phyloP scores from a whole-genome alignment of 345 rosid species.

The Salix purpurea region DNA sequence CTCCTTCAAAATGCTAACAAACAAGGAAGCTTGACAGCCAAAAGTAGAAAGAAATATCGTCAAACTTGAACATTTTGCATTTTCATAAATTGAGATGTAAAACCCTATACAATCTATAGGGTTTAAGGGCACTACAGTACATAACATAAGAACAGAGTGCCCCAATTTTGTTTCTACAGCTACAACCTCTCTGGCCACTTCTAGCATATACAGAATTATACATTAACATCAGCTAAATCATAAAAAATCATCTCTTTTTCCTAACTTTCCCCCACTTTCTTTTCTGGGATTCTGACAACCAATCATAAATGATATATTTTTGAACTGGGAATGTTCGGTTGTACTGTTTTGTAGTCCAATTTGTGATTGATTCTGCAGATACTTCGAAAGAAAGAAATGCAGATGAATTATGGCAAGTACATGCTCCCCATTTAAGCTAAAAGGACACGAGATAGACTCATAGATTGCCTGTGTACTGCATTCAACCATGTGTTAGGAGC shows the following conservation, averaged over 20 bases:
- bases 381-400: background rate
- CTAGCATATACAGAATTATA: conserved; percentile 22
- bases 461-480: background rate
- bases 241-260: background rate
- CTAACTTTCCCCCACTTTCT: background rate
- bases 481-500: conserved; percentile 13
- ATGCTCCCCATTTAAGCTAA: background rate
- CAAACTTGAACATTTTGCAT: background rate
- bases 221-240: background rate
- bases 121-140: background rate
- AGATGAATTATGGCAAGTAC: background rate
- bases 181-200: background rate
- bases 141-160: background rate
- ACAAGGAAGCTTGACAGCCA: background rate
- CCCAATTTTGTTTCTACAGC: background rate
- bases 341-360: background rate
- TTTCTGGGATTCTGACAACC: background rate
- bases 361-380: too few relatives aligned
- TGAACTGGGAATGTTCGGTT: background rate
- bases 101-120: conserved; percentile 8
- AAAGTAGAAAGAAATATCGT: background rate
- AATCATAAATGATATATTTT: background rate
- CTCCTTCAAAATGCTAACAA: background rate
- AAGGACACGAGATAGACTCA: background rate
- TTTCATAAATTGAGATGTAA: background rate